Evolutionary conservation across 2,329 filamentous ascomycete species (phyloP), one percentile per base, ranked within the genome.

Genomic region (Sporothrix variecibatus): DNA sequence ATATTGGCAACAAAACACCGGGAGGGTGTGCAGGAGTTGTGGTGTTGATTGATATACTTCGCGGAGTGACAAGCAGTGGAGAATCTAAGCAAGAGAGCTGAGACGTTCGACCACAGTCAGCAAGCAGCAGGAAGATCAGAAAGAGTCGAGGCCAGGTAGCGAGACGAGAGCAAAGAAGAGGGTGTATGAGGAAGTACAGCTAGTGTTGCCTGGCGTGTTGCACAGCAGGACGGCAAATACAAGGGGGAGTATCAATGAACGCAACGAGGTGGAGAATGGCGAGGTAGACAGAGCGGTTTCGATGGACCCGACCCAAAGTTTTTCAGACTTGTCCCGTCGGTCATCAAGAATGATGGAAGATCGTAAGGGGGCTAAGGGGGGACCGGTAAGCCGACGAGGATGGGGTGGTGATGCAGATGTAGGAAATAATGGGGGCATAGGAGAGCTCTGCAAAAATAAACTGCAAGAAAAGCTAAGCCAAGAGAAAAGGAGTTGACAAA

Each of bases 1-100:
- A 87, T 87, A 80, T 81, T 85, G 81, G 81, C 80, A 78, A 81
- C 79, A 81, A 81, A 38, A 31, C 28, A 79, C 65, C 43, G 7
- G 40, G 46, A 82, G 81, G 80, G 80, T 81, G 80, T 80, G 82
- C 81, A 80, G 79, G 80, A 82, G 81, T 76, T 80, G 76, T 77
- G 76, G 78, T 78, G 79, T 78, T 79, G 78, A 79, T 75, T 74
- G 51, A 73, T 74, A 75, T 77, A 76, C 68, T 75, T 76, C 28
- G 53, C 65, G 65, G 71, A 73, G 64, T 76, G 76, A 76, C 74
- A 72, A 58, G 68, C 49, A 51, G 67, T 70, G 64, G 64, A 46
- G 28, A 65, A 51, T 56, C 69, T n/a, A 40, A 70, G 43, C 23
- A 68, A 31, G 38, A 53, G 40, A 56, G 65, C 65, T 56, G 58